These are phyloP conservation scores for Suillus hirtellus DNA, from an alignment of 768 basidiomycete species.

Conservation along the genomic window DNA sequence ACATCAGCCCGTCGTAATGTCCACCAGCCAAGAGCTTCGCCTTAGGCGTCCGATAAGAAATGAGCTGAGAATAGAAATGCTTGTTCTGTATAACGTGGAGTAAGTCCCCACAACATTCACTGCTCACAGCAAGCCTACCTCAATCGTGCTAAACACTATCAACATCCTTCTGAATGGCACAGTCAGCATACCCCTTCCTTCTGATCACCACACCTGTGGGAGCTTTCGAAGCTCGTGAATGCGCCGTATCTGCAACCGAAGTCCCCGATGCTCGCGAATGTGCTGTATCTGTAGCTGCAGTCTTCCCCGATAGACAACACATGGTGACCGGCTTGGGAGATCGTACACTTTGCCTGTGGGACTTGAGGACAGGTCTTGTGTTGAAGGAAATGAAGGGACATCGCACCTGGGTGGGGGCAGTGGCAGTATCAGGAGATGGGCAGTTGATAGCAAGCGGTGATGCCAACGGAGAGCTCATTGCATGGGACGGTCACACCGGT, in stretches of 20 bases:
- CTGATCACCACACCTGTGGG: neutral
- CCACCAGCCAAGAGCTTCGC: too few relatives aligned
- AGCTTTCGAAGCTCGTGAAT: neutral
- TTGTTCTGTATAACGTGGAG: too few relatives aligned
- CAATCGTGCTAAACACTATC: too few relatives aligned
- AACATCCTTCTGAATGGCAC: too few relatives aligned
- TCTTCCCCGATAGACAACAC: neutral
- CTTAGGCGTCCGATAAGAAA: too few relatives aligned
- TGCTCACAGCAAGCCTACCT: too few relatives aligned
- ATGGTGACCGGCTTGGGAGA: neutral
- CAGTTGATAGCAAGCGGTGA: constrained; percentile 2
- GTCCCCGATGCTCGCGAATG: too few relatives aligned
- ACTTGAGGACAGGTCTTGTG: neutral
- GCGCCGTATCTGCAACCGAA: neutral
- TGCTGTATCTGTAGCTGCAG: neutral
- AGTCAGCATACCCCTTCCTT: neutral
- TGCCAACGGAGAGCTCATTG: neutral
- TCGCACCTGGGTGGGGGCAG: neutral
- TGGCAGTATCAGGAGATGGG: neutral
- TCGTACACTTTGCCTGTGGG: neutral
- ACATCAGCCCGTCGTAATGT: too few relatives aligned
- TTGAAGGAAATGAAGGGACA: neutral
- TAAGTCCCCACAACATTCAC: too few relatives aligned
- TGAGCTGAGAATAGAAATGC: too few relatives aligned
- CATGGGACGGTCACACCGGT: neutral